A percentile compares a stretch with the other conserved stretches of the same genome.
Evolutionary conservation across 495 filamentous ascomycete genomes (phyloP).

Genomic region (Penicillium arizonense): DNA sequence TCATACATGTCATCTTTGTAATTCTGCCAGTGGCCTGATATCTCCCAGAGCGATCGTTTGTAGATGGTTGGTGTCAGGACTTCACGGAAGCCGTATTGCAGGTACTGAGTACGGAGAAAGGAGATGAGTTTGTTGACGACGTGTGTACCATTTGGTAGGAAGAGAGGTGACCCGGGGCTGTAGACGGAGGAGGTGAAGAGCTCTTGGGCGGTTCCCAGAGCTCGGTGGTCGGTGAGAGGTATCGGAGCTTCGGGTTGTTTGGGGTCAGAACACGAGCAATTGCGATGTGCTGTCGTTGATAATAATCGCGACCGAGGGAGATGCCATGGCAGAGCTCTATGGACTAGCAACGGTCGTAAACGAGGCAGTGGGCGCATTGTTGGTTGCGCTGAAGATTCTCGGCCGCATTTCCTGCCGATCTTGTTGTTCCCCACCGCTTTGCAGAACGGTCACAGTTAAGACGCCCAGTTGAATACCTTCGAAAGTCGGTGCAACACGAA

Average conservation of each 20-base stretch:
- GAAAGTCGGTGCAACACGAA: neutral
- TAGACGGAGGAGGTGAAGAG: slow-evolving; percentile 77
- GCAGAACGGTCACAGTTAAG: slow-evolving; percentile 6
- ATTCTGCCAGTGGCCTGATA: slow-evolving; percentile 89
- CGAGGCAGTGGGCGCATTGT: slow-evolving; percentile 29
- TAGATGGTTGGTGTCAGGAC: slow-evolving; percentile 93
- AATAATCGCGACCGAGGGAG: slow-evolving; percentile 28
- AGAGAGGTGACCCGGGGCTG: slow-evolving; percentile 85
- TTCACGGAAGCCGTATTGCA: slow-evolving; percentile 84
- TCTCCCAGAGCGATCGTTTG: slow-evolving; percentile 86
- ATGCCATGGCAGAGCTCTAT: slow-evolving; percentile 1
- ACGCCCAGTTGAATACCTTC: slow-evolving; percentile 1
- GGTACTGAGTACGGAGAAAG: slow-evolving; percentile 86
- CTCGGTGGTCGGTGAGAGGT: slow-evolving; percentile 62
- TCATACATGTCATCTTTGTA: slow-evolving; percentile 96
- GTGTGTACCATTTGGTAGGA: slow-evolving; percentile 80
- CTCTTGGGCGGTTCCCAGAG: slow-evolving; percentile 66
- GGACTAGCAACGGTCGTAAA: slow-evolving; percentile 14
- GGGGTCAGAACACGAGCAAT: slow-evolving; percentile 41
- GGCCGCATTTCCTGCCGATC: slow-evolving; percentile 17
- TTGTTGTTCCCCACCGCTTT: slow-evolving; percentile 27
- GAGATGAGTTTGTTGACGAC: slow-evolving; percentile 84
- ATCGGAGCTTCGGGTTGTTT: slow-evolving; percentile 19
- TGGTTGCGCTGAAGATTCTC: slow-evolving; percentile 16
- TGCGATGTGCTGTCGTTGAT: slow-evolving; percentile 29